Evolutionary conservation across 352 stramenopile species (phyloP).

Genomic region (Globisporangium alternatum): DNA sequence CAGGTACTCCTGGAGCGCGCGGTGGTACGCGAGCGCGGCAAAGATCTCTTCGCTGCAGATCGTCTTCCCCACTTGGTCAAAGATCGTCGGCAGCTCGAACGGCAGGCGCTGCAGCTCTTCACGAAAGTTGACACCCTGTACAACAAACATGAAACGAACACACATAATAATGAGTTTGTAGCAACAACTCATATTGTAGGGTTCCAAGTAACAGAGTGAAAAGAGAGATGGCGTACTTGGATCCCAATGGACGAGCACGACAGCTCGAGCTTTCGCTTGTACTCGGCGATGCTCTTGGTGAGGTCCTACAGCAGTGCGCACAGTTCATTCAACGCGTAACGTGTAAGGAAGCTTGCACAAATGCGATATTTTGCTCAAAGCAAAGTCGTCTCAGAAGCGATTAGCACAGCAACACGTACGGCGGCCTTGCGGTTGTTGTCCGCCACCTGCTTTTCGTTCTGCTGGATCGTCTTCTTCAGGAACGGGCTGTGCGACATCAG

Average conservation of each 20-base stretch:
- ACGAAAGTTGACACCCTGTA: conserved; percentile 52
- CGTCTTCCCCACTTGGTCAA: conserved; percentile 36
- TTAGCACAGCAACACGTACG: conserved; percentile 26
- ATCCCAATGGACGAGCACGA: conserved; percentile 66
- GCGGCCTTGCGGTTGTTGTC: conserved; percentile 80
- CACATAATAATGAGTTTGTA: neutral
- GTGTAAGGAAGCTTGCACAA: neutral
- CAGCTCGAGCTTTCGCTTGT: conserved; percentile 60
- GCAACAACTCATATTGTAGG: too few relatives aligned
- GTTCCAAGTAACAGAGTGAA: conserved; percentile 1
- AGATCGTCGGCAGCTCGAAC: conserved; percentile 50
- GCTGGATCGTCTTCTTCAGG: conserved; percentile 69
- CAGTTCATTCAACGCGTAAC: neutral
- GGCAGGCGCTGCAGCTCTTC: conserved; percentile 62
- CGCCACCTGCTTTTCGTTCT: conserved; percentile 78
- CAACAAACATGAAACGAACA: neutral
- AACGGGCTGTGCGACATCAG: conserved; percentile 46
- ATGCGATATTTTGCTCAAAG: neutral
- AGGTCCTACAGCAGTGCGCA: conserved; percentile 39
- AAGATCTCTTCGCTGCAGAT: conserved; percentile 43
- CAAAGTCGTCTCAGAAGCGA: neutral
- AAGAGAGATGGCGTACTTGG: conserved; percentile 22
- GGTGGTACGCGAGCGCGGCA: conserved; percentile 55
- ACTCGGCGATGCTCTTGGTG: conserved; percentile 67
- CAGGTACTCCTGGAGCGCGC: conserved; percentile 63